Conservation (phyloP, 495 filamentous ascomycete species). For the Neurospora sp. region DNA sequence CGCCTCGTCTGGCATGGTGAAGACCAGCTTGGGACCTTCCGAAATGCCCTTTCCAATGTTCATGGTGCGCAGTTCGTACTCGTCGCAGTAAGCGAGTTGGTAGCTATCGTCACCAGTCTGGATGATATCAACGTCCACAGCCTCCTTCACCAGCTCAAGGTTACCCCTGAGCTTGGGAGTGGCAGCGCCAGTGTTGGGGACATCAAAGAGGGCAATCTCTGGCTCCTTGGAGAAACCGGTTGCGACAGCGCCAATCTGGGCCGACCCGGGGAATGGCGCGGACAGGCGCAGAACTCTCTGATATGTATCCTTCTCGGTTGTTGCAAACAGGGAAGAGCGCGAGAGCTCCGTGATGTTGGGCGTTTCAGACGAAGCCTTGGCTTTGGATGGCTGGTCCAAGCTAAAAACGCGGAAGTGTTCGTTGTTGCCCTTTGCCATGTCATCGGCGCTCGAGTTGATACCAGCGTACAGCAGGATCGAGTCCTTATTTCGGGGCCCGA, state of each 20-base stretch:
- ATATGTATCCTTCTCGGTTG: slow-evolving; percentile 45
- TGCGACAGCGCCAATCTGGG: slow-evolving; percentile 60
- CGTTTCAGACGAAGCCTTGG: slow-evolving; percentile 22
- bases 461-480: slow-evolving; percentile 64
- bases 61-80: slow-evolving; percentile 56
- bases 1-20: slow-evolving; percentile 45
- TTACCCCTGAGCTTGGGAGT: slow-evolving; percentile 54
- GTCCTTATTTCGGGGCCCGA: slow-evolving; percentile 44
- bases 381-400: slow-evolving; percentile 41
- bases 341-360: slow-evolving; percentile 45
- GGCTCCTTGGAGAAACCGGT: slow-evolving; percentile 59
- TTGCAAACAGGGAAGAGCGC: slow-evolving; percentile 53
- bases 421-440: slow-evolving; percentile 68
- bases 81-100: slow-evolving; percentile 70
- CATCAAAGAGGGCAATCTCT: slow-evolving; percentile 73
- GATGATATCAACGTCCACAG: slow-evolving; percentile 70
- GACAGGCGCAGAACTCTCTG: slow-evolving; percentile 70
- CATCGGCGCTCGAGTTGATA: slow-evolving; percentile 69
- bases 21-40: slow-evolving; percentile 48
- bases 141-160: slow-evolving; percentile 61
- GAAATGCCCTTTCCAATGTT: slow-evolving; percentile 38
- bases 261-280: slow-evolving; percentile 40
- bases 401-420: slow-evolving; percentile 78
- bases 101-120: slow-evolving; percentile 50
- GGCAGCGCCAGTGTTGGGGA: slow-evolving; percentile 42